Evolutionary conservation across 306 rosid species (phyloP).

Genomic region (Aeschynomene evenia): DNA sequence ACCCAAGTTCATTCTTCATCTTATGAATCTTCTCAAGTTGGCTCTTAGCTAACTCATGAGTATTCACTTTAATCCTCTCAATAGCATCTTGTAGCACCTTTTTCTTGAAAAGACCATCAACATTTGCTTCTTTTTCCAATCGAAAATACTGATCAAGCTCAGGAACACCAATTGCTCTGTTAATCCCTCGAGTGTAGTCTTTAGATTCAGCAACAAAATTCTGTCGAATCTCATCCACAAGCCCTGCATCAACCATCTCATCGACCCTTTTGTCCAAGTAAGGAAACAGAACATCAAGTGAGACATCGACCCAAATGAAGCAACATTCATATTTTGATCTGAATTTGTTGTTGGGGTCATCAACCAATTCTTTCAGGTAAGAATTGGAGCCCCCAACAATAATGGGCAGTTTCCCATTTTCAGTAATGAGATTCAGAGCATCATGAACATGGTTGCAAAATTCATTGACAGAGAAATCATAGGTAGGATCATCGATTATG

Average conservation of each 20-base stretch:
- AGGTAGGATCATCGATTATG: constrained; percentile 15
- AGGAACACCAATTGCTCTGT: constrained; percentile 39
- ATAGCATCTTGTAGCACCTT: background rate
- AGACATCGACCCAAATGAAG: constrained; percentile 32
- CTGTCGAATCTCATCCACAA: constrained; percentile 23
- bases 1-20: constrained; percentile 10
- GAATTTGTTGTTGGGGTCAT: constrained; percentile 8
- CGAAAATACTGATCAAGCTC: constrained; percentile 25
- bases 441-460: background rate
- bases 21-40: background rate
- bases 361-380: constrained; percentile 6
- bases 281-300: background rate
- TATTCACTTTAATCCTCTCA: constrained; percentile 6
- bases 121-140: background rate
- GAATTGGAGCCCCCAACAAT: constrained; percentile 44
- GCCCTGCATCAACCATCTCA: constrained; percentile 32
- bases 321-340: constrained; percentile 30
- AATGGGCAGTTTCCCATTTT: constrained; percentile 31
- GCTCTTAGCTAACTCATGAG: background rate
- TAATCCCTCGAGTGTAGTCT: constrained; percentile 14
- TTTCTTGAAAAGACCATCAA: background rate
- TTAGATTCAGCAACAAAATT: background rate
- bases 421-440: background rate
- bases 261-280: constrained; percentile 26
- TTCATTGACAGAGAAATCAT: constrained; percentile 11